A percentile compares a stretch with the other conserved stretches of the same genome.
These are phyloP conservation scores for Trifolium repens DNA, from an alignment of 306 rosid species.

Conservation along the genomic window DNA sequence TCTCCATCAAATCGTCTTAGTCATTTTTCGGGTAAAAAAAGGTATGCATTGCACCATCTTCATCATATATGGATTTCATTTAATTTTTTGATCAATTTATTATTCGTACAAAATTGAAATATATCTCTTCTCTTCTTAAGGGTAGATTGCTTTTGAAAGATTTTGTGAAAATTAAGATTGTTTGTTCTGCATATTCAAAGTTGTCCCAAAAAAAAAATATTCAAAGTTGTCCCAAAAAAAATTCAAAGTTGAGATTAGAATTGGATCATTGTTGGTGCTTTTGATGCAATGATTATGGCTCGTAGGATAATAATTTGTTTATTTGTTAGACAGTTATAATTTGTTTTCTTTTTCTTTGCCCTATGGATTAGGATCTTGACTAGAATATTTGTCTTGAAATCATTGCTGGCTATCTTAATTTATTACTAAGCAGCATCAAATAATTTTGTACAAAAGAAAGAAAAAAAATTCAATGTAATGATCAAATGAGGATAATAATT, in stretches of 20 bases:
- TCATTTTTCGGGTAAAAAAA: constrained; percentile 74
- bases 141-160: too few species aligned
- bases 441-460: background rate
- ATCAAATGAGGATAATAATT: background rate
- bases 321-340: background rate
- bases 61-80: background rate
- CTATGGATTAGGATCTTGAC: constrained; percentile 48
- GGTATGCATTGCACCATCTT: constrained; percentile 42
- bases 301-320: background rate
- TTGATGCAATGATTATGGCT: background rate
- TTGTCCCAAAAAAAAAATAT: background rate
- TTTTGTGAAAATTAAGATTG: constrained; percentile 1
- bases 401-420: background rate
- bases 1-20: constrained; percentile 69
- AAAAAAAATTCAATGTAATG: background rate
- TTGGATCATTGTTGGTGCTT: background rate
- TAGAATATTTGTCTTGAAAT: background rate
- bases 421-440: background rate
- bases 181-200: background rate
- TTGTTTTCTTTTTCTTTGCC: background rate
- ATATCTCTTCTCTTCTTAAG: background rate
- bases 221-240: too few species aligned
- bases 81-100: background rate
- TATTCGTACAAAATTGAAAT: background rate
- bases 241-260: background rate